Evolutionary conservation across 2,329 filamentous ascomycete species (phyloP).

Genomic region (Fusarium transvaalense): DNA sequence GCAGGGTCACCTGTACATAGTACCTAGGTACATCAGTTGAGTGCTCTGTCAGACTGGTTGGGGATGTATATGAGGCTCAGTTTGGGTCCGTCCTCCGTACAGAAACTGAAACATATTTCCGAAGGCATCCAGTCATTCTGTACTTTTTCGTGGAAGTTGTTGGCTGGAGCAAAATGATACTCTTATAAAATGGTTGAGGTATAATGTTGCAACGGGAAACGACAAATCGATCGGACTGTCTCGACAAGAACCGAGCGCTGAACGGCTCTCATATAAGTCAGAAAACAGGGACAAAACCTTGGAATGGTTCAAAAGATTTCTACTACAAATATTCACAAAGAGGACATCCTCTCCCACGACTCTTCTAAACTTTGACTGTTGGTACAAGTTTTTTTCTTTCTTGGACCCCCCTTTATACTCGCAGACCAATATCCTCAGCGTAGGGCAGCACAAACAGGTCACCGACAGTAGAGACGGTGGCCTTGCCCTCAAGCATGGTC

Average conservation of each 20-base stretch:
- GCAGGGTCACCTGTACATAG: neutral
- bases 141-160: neutral
- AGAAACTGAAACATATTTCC: neutral
- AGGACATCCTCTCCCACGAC: slow-evolving; percentile 52
- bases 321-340: slow-evolving; percentile 62
- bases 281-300: slow-evolving; percentile 23
- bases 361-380: slow-evolving; percentile 59
- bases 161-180: neutral
- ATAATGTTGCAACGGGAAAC: neutral
- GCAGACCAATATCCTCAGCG: slow-evolving; percentile 93
- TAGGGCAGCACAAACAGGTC: slow-evolving; percentile 92
- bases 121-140: neutral
- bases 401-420: slow-evolving; percentile 75
- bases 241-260: neutral
- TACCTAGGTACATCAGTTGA: neutral
- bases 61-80: slow-evolving; percentile 10
- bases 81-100: neutral
- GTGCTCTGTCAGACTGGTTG: neutral
- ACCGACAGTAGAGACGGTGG: slow-evolving; percentile 88
- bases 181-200: neutral
- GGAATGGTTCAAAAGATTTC: slow-evolving; percentile 54
- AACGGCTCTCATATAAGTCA: slow-evolving; percentile 10
- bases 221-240: neutral
- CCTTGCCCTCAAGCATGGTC: slow-evolving; percentile 87
- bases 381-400: slow-evolving; percentile 57